Conservation (phyloP, 768 basidiomycete species). For the Psilocybe cubensis region DNA sequence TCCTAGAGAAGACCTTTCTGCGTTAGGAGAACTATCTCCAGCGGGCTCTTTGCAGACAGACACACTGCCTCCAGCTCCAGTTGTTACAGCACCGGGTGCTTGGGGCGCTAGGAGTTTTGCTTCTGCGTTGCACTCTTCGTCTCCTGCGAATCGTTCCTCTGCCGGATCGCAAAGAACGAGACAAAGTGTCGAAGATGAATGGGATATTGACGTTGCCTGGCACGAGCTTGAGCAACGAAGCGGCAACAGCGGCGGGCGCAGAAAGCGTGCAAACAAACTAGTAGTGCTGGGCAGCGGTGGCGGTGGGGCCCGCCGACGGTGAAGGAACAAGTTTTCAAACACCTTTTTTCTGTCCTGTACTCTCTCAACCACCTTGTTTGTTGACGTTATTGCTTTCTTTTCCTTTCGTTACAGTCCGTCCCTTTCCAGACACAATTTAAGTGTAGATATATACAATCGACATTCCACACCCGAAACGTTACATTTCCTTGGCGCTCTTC, state of each 20-base stretch:
- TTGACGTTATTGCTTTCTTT: background rate
- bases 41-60: background rate
- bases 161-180: conserved; percentile 30
- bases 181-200: conserved; percentile 58
- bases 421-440: background rate
- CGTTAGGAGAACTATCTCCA: conserved; percentile 13
- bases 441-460: conserved; percentile 3
- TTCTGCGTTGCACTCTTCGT: conserved; percentile 65
- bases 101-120: conserved; percentile 88
- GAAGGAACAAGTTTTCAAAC: conserved; percentile 9
- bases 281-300: conserved; percentile 75
- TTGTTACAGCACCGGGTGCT: conserved; percentile 45
- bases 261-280: conserved; percentile 64
- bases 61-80: conserved; percentile 2
- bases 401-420: background rate
- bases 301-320: conserved; percentile 57
- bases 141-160: conserved; percentile 28
- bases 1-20: conserved; percentile 26
- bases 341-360: background rate
- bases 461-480: background rate
- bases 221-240: conserved; percentile 67
- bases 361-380: background rate
- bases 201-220: conserved; percentile 81
- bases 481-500: background rate
- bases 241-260: conserved; percentile 47